Base-by-base conservation (phyloP, 2,329 filamentous ascomycete genomes). In the Claviceps sp. region DNA sequence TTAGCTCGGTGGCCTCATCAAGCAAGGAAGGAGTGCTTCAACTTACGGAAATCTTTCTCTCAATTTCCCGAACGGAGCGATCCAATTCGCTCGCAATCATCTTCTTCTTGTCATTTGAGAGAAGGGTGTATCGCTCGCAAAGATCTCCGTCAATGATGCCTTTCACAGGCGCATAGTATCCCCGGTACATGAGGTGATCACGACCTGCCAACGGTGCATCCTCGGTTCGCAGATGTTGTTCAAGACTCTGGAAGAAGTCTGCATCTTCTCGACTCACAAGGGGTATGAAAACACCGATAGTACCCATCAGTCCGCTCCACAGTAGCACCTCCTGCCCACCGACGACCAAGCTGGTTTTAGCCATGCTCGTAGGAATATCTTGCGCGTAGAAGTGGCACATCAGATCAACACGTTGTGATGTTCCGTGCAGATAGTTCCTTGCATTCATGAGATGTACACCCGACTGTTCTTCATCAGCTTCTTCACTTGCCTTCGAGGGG, bases 131-230 rank as follows among this genome's bases (percentile, higher is more conserved):
- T 59, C 89, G 80, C 74, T 99, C 93, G 62, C 93, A 95, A 42
- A 99, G 73, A 70, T 99, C 93, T 30, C 93, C 93, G 68, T 99
- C 93, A 61, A 99, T 95, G 30, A 94, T 83, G 8, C 90, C 90
- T 75, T 98, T 98, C 43, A 95, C 88, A 0, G 93, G 94, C 6
- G 88, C 88, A 66, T 97, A 98, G 70, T 97, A 98, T 57, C 89
- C 84, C 56, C 94, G 79, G 67, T 95, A 99, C 62, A 95, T 94
- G 46, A 99, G 74, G 68, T 99, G 93, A 66, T 98, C 94, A 58
- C 94, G 79, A 43, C 93, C 94, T 20, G 88, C 87, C 47, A 98
- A 72, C 7, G 91, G 91, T 38, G 90, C 78, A 62, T 95, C 90
- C 63, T 95, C 88, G 13, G 79, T 81, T 47, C 91, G 80, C 65